Evolutionary conservation across 2,329 filamentous ascomycete genomes (phyloP), one percentile per base, ranked within the genome.

Genomic region (Clonostachys sp.): DNA sequence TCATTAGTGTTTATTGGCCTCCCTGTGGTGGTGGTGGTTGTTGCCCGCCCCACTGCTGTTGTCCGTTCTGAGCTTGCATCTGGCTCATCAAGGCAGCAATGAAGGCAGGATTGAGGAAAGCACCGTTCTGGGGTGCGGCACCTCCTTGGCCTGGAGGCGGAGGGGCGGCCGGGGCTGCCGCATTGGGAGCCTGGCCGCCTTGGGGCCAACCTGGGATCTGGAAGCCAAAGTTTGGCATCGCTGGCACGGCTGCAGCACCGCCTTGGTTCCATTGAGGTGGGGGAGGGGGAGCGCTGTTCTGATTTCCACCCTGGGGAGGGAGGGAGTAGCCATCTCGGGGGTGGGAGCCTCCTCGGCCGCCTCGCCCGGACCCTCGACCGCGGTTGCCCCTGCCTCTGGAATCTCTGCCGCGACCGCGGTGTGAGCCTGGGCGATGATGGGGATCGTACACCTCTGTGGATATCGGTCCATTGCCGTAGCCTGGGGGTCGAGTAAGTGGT

Each of bases 401-500:
- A 51, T 56, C 68, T 40, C 61, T 62, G 1, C 68, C 69, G 18
- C 68, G 58, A 10, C 77, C 77, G 53, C 76, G 66, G 45, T 61
- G 65, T 41, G 73, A 69, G n/a, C 72, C 68, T 33, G 74, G 67
- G 14, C 69, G 56, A 33, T 57, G 58, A 41, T 53, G 53, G 35
- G 67, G 51, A 60, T 74, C 61, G 20, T 59, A 60, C 5, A 53
- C 51, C 64, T 73, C 57, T 62, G 61, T 62, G 56, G 72, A 58
- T 40, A 60, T 69, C 57, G 71, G 77, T 0, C 69, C 72, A 49
- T 70, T 69, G 6, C 75, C 78, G 50, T 86, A 82, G 44, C 84
- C 84, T 16, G 78, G 73, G 2, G 88, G 88, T 16, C 88, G 74
- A 17, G 84, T 66, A 16, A 92, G 73, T 6, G 86, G 86, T 52